Conservation (phyloP, 208 protist species). For the Leishmania major region DNA sequence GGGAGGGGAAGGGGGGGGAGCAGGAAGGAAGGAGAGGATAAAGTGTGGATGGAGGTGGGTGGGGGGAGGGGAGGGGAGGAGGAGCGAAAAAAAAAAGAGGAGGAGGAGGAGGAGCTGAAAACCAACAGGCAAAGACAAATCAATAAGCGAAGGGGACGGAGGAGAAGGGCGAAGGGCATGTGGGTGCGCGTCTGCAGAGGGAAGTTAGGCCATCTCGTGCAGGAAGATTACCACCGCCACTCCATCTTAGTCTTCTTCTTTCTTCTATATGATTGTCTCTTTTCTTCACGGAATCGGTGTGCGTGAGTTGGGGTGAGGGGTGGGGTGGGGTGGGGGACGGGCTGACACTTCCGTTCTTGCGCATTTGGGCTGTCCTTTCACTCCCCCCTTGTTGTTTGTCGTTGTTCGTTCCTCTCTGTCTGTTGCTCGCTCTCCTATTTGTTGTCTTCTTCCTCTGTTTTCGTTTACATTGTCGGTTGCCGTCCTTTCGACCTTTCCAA, state of each 20-base stretch:
- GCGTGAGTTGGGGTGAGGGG: too few species aligned
- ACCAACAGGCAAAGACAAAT: background rate
- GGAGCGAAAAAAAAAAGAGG: slow-evolving; percentile 11
- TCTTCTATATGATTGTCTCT: background rate
- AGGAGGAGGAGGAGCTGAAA: slow-evolving; percentile 9
- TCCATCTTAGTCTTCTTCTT: background rate
- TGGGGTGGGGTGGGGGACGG: too few species aligned
- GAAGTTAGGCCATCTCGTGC: background rate
- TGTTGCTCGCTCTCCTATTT: too few species aligned
- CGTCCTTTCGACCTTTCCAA: too few species aligned
- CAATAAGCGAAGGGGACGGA: background rate
- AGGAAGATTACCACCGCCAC: background rate
- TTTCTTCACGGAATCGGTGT: background rate
- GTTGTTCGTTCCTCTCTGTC: too few species aligned
- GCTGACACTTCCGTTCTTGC: too few species aligned
- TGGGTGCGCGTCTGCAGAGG: background rate
- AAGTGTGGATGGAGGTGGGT: background rate
- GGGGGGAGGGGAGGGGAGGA: background rate
- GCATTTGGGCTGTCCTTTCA: too few species aligned
- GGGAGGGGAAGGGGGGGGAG: background rate
- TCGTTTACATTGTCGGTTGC: too few species aligned
- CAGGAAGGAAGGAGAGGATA: background rate
- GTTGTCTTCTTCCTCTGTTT: too few species aligned
- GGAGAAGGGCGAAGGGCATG: background rate
- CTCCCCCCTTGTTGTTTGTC: too few species aligned